These are phyloP conservation scores for Brettanomyces custersianus DNA, from an alignment of 805 yeast genomes.

Conservation along the genomic window DNA sequence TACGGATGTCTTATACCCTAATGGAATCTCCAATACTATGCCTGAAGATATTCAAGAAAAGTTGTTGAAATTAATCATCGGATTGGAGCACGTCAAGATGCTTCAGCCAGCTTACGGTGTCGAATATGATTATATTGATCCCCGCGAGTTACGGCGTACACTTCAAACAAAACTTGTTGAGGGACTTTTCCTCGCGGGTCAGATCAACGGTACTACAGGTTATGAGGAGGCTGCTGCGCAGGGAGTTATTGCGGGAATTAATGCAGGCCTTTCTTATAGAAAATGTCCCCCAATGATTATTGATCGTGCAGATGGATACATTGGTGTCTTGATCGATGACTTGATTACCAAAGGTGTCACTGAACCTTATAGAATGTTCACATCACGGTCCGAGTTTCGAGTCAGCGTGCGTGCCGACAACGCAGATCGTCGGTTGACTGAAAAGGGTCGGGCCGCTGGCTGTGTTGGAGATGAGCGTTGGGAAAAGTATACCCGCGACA, in stretches of 20 bases:
- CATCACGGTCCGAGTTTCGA: slow-evolving; percentile 91
- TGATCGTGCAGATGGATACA: slow-evolving; percentile 74
- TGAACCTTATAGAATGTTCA: slow-evolving; percentile 97
- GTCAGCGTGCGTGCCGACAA: slow-evolving; percentile 87
- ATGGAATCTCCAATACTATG: slow-evolving; percentile 94
- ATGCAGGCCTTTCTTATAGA: slow-evolving; percentile 63
- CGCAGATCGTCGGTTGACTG: slow-evolving; percentile 82
- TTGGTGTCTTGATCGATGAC: slow-evolving; percentile 92
- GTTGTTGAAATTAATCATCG: slow-evolving; percentile 72
- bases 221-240: slow-evolving; percentile 99
- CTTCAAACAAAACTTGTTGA: slow-evolving; percentile 72
- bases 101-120: slow-evolving; percentile 98
- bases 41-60: slow-evolving; percentile 84
- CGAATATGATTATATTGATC: slow-evolving; percentile 94
- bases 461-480: slow-evolving; percentile 57
- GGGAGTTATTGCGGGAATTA: slow-evolving; percentile 91
- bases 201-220: slow-evolving; percentile 97
- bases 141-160: slow-evolving; percentile 70
- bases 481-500: slow-evolving; percentile 36
- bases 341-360: slow-evolving; percentile 90
- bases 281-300: slow-evolving; percentile 40
- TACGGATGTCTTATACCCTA: slow-evolving; percentile 85
- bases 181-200: slow-evolving; percentile 90
- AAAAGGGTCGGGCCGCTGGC: slow-evolving; percentile 55
- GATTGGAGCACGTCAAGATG: slow-evolving; percentile 82